Evolutionary conservation across 495 filamentous ascomycete genomes (phyloP), one percentile per base, ranked within the genome.

Genomic region (Aspergillus coremiiformis): DNA sequence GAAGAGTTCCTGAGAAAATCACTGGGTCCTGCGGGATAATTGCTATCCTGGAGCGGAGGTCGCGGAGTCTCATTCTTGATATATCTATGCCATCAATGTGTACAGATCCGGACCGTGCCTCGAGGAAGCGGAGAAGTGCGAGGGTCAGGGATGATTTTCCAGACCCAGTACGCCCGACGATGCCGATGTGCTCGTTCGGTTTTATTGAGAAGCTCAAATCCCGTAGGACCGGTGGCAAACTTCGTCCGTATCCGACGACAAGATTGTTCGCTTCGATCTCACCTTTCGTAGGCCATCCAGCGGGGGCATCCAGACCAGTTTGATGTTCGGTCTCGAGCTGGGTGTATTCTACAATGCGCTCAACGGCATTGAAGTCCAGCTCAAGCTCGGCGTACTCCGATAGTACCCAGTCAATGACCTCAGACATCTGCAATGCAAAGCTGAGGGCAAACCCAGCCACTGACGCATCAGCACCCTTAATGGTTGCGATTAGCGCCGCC

Each of bases 311-410:
- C 2, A 63, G 69, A 4, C 59, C 66, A 15, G 39, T 47, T 4
- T 81, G 72, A 29, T 72, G 67, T 60, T 90, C 86, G 1, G 75
- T 85, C 0, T 76, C 67, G 0, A 89, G 61, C 10, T 81, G 72
- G 1, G 82, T 76, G 60, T 89, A 90, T 62, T 90, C 86, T 10
- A 88, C 69, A 37, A 90, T 81, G 21, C 86, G 72, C 65, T 90
- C 86, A 1, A 83, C 79, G n/a, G 84, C 78, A 49, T 90, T 90
- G 81, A 89, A 86, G 54, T 82, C 77, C 2, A 89, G 66, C 55
- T 89, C 85, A 0, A 74, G 53, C 21, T 63, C 62, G 0, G 75
- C 62, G 52, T 74, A 63, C 15, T 61, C 47, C 15, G 65, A 54
- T 10, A 78, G 57, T 1, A 69, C 46, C 35, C 53, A 63, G 0